Evolutionary conservation across 805 yeast species (phyloP), one percentile per base, ranked within the genome.

Genomic region (Jamesozyma lodderae): DNA sequence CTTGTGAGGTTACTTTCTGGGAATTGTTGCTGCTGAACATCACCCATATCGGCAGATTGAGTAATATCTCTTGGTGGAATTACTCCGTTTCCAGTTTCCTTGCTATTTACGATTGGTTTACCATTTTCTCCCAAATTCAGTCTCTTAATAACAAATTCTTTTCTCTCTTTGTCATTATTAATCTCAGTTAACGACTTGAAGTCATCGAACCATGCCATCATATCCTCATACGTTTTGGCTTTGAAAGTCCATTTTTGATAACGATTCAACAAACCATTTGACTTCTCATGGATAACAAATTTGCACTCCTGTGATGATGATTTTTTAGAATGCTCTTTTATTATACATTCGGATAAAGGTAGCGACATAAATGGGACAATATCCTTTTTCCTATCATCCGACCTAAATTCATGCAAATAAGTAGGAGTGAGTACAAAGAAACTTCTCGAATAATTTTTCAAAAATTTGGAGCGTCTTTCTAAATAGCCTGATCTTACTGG

Each of bases 191-290:
- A 65, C 31, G 67, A 67, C 55, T 79, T 77, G 47, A 90, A 68
- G 53, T 82, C 94, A 45, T 74, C 73, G 60, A 73, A 83, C 98
- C 98, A 90, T 30, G 68, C 71, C 57, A 78, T 74, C 87, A 86
- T 82, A 21, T 71, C 61, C 32, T 78, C 81, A 50, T 81, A 80
- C 33, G 81, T 73, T 52, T 82, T 88, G n/a, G 92, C 80, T 47
- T 94, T 72, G 66, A 90, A 88, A 18, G 86, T 90, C 84, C 90
- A 86, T 50, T 84, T 86, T 62, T 87, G 96, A 31, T 84, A 82
- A 51, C 84, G 70, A 44, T 76, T 79, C 44, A 84, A 68, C 44
- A 81, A 64, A 11, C 92, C 92, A 41, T 76, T 73, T 44, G 78
- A 77, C 51, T 81, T 83, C 15, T 87, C 75, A 44, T 73, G 74